phyloP scores from a whole-genome alignment of 495 filamentous ascomycete genomes.

The Cercophora scortea region DNA sequence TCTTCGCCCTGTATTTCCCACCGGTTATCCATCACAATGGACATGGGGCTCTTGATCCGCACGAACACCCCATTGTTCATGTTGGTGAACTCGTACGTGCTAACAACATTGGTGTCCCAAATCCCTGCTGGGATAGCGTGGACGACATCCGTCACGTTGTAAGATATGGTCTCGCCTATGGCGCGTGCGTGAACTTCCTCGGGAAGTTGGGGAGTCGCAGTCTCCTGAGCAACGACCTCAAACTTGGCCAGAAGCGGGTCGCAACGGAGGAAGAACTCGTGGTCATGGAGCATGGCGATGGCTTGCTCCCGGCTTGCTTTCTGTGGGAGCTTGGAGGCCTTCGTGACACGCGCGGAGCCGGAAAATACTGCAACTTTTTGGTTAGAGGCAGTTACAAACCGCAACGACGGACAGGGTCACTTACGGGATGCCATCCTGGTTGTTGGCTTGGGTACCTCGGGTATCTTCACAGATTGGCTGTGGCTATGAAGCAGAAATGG shows the following conservation, averaged over 20 bases:
- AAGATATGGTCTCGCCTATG: conserved; percentile 9
- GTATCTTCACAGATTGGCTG: no score
- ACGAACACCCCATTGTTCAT: conserved; percentile 33
- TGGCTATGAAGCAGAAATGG: no score
- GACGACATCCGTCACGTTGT: conserved; percentile 26
- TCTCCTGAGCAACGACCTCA: conserved; percentile 9
- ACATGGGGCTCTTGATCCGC: conserved; percentile 35
- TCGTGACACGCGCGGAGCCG: conserved; percentile 38
- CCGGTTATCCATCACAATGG: conserved; percentile 37
- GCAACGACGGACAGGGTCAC: not conserved
- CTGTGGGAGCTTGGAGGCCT: conserved; percentile 51
- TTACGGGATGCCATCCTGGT: not conserved
- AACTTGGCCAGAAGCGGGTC: conserved; percentile 35
- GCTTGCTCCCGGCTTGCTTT: conserved; percentile 48
- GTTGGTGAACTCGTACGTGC: conserved; percentile 37
- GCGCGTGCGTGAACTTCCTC: conserved; percentile 6
- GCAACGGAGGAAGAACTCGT: conserved; percentile 34
- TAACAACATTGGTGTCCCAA: conserved; percentile 41
- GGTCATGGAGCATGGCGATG: conserved; percentile 56
- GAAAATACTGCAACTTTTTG: conserved; percentile 23
- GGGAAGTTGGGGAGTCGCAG: no score
- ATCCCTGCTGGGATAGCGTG: conserved; percentile 32
- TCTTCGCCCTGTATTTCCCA: conserved; percentile 28
- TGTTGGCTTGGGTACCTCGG: no score
- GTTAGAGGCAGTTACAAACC: not conserved